Evolutionary conservation across 345 rosid species (phyloP), one percentile per base, ranked within the genome.

Genomic region (Diplotaxis tenuifolia): DNA sequence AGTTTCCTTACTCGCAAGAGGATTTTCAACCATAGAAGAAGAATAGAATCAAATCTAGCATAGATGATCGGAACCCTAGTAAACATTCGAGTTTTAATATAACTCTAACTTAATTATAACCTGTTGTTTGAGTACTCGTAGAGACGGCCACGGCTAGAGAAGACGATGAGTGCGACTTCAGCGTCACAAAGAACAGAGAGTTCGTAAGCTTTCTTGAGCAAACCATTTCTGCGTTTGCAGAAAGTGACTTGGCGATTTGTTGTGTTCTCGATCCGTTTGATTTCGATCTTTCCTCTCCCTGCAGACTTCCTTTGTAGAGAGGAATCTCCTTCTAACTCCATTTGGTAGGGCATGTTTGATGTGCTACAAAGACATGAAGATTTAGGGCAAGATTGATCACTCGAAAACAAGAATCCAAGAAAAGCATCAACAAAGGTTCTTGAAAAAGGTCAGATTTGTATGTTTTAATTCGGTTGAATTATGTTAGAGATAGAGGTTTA

Each of bases 211-310:
- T 94, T 94, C 82, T 94, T 94, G 63, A 94, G 95, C 84, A 94
- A 75, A 62, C 98, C 98, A 78, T 88, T 92, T 64, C 99, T 84
- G 57, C 99, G 82, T 82, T 95, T 95, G 80, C 99, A 95, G 81
- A 95, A 95, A 73, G 97, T 95, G 4, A 95, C 99, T 79, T 95
- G 99, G 16, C 99, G 91, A 72, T 92, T 95, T 0, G 97, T 92
- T 1, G 99, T 95, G 92, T 95, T 95, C 68, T 95, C 99, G 88
- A 95, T 95, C 91, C 97, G 88, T 86, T 95, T 95, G 91, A 95
- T 95, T 86, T 90, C 99, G 78, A 95, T 92, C 96, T 95, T 95
- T 60, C 99, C 99, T 78, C 99, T 88, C 7, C 97, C 99, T 42
- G 50, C 50, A 19, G 82, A 75, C 74, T 87, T 89, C 82, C 87